Base-by-base conservation (phyloP, 2,329 filamentous ascomycete species). In the Monosporascus sp. region DNA sequence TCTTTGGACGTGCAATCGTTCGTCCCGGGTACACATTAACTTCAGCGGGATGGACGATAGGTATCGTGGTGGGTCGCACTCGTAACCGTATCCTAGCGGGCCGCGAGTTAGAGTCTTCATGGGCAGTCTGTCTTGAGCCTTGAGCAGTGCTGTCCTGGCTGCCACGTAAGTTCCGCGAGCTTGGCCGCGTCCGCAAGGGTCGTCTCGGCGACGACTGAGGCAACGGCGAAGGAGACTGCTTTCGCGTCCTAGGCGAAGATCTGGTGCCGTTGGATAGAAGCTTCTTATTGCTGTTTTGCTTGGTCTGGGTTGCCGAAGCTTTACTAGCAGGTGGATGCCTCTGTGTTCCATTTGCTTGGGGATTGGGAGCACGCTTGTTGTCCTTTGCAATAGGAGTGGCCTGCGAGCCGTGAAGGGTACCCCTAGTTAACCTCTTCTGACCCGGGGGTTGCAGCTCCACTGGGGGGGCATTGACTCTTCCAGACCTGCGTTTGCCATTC, bases 401-500 rank as follows among this genome's bases (percentile, higher is more conserved):
- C 57, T 72, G 62, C 49, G 66, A 55, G 53, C 63, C 59, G 50
- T 76, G 71, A 3, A 72, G 60, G 48, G 72, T 68, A 51, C 75
- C 72, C 57, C 81, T 72, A 2, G 79, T 82, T 55, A 76, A 69
- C 50, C 81, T 75, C 60, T 79, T 83, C 50, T 75, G 74, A 39
- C 72, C 72, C 46, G 68, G 72, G 17, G 76, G 72, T 55, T 79
- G 76, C 43, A 80, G 61, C 55, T 84, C 80, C 31, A 79, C 55
- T 18, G 81, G 80, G 15, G 83, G 63, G 2, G 68, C 67, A 64
- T 87, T 87, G 62, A 83, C 82, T 55, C 84, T 79, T 41, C 83
- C 83, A 22, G 84, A 88, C 64, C 84, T 86, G 55, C 84, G 79
- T 58, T 80, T 80, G 48, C 89, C 90, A 81, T 80, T 88, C 73